Evolutionary conservation across 1,139 yeast species (phyloP).

Genomic region (Hansenula anomala): DNA sequence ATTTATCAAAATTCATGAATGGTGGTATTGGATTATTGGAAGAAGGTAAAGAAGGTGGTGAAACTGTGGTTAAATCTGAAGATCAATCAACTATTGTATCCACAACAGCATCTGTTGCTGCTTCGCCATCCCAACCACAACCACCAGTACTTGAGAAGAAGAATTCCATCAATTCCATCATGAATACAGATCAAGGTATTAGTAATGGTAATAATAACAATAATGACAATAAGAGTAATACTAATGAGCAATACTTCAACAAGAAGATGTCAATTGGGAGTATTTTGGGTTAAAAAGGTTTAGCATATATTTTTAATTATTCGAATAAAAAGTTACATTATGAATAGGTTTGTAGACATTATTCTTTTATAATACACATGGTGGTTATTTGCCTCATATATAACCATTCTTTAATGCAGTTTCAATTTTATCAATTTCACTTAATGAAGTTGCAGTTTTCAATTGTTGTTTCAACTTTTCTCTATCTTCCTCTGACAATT

Average conservation of each 20-base stretch:
- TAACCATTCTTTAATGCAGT: constrained; percentile 38
- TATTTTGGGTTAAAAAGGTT: constrained; percentile 14
- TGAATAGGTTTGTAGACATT: no score
- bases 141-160: background rate
- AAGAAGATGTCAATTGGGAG: constrained; percentile 18
- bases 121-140: background rate
- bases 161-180: background rate
- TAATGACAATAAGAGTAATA: background rate
- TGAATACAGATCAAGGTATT: background rate
- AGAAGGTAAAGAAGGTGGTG: no score
- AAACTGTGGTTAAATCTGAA: no score
- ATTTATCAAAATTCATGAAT: background rate
- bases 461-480: constrained; percentile 47
- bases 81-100: no score
- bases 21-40: background rate
- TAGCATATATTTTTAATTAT: no score
- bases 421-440: constrained; percentile 73
- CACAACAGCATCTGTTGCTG: background rate
- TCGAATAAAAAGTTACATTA: no score
- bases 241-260: background rate
- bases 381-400: constrained; percentile 10
- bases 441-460: constrained; percentile 59
- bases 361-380: no score
- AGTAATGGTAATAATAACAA: no score
- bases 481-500: constrained; percentile 52